Conservation (phyloP, 805 yeast genomes). For the Kluyveromyces aestuarii region DNA sequence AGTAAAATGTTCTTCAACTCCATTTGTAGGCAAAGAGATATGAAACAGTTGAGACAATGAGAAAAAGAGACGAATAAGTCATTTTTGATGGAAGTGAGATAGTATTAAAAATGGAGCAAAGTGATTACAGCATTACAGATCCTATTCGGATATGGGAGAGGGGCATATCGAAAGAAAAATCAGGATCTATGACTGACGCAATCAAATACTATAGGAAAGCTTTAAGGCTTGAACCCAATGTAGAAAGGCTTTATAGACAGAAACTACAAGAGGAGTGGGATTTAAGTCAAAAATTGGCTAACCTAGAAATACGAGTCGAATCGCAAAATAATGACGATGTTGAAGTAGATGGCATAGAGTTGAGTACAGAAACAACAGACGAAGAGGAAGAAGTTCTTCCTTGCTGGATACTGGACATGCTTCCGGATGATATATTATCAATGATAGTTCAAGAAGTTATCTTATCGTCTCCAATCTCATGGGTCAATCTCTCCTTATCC, state of each 20-base stretch:
- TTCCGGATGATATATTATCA: conserved; percentile 53
- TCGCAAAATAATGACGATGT: conserved; percentile 4
- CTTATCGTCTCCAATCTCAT: conserved; percentile 45
- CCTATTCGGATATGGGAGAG: conserved; percentile 61
- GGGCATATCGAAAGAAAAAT: conserved; percentile 63
- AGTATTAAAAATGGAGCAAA: not conserved
- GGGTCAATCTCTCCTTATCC: conserved; percentile 52
- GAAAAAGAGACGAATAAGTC: not conserved
- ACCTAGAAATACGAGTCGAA: not conserved
- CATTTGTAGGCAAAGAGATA: too few relatives aligned
- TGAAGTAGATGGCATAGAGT: conserved; percentile 5
- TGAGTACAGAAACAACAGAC: not conserved
- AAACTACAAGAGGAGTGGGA: conserved; percentile 38
- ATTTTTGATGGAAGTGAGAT: not conserved
- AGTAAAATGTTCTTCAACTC: too few relatives aligned
- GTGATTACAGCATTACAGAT: conserved; percentile 4
- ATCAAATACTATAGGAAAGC: conserved; percentile 65
- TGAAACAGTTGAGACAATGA: too few relatives aligned
- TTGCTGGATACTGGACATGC: conserved; percentile 32
- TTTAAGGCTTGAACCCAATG: conserved; percentile 42
- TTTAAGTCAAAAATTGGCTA: conserved; percentile 16
- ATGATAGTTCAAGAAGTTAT: conserved; percentile 42
- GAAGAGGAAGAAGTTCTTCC: conserved; percentile 23
- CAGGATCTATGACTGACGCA: conserved; percentile 78
- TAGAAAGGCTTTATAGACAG: conserved; percentile 61